Percentiles rank a stretch among this genome's conserved stretches.
Conservation (phyloP, 1,284 basidiomycete genomes). For the Sporisorium scitamineum region DNA sequence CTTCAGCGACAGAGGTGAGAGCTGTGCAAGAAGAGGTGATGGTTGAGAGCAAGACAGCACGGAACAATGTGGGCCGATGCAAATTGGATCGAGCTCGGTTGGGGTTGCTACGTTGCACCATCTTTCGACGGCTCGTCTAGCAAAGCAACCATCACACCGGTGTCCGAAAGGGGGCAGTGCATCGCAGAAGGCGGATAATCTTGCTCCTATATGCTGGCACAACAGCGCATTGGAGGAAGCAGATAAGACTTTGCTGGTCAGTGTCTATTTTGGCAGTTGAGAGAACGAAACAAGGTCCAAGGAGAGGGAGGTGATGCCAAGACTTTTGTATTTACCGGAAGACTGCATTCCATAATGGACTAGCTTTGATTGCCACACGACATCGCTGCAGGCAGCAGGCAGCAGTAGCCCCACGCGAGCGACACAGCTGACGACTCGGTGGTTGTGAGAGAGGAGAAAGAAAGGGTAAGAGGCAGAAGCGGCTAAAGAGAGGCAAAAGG, state of each 20-base stretch:
- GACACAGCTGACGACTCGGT: background rate
- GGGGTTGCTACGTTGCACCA: background rate
- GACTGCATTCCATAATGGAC: conserved; percentile 18
- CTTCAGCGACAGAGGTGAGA: background rate
- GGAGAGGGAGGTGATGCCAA: conserved; percentile 15
- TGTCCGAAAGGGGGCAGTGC: background rate
- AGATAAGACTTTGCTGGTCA: conserved; percentile 3
- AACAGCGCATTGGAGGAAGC: background rate
- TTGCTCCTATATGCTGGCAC: too few species aligned
- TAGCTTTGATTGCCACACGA: conserved; percentile 18
- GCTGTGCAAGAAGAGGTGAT: background rate
- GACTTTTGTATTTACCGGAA: conserved; percentile 25
- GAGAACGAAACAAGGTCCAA: conserved; percentile 16
- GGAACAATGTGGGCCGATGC: conserved; percentile 27
- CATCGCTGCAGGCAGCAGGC: conserved; percentile 5
- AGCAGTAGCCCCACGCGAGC: conserved; percentile 6
- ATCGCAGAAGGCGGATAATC: background rate
- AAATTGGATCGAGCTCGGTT: conserved; percentile 19
- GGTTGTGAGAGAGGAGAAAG: background rate
- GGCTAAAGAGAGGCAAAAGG: background rate
- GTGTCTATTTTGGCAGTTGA: background rate
- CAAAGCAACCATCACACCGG: background rate
- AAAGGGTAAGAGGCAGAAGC: background rate
- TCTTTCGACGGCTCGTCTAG: background rate
- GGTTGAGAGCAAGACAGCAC: background rate